These are phyloP conservation scores for Sicyos baderoa DNA, from an alignment of 306 rosid genomes.

Conservation along the genomic window DNA sequence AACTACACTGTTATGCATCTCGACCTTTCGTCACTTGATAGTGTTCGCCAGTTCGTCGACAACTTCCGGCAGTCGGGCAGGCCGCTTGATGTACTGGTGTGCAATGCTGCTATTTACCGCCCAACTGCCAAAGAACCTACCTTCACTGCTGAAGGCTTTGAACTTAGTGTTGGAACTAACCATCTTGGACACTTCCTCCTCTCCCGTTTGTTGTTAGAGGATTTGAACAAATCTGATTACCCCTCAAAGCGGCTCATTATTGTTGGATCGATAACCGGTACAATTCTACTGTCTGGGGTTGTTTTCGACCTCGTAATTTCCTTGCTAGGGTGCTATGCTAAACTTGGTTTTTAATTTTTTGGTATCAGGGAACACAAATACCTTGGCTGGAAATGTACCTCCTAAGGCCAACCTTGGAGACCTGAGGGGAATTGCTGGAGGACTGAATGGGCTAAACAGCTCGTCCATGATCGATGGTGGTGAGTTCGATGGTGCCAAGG, in stretches of 20 bases:
- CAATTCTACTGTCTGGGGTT: neutral
- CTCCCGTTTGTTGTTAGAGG: no score
- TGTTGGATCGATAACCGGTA: no score
- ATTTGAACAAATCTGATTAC: no score
- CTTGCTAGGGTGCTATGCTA: neutral
- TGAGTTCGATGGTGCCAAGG: constrained; percentile 96
- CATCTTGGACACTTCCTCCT: constrained; percentile 54
- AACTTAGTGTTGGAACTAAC: constrained; percentile 84
- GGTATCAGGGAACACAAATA: constrained; percentile 73
- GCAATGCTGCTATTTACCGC: no score
- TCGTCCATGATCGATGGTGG: constrained; percentile 94
- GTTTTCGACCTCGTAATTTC: neutral
- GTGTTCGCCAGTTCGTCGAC: constrained; percentile 81
- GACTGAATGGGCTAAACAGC: constrained; percentile 73
- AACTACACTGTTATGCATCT: constrained; percentile 76
- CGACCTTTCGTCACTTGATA: constrained; percentile 86
- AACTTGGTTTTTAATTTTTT: constrained; percentile 13
- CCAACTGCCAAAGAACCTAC: constrained; percentile 67
- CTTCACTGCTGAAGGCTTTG: constrained; percentile 89
- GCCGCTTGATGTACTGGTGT: constrained; percentile 51
- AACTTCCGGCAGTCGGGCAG: constrained; percentile 48
- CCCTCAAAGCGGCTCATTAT: no score
- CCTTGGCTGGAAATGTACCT: constrained; percentile 99
- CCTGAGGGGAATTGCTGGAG: constrained; percentile 84
- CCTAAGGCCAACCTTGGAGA: constrained; percentile 99